Evolutionary conservation across 1,284 basidiomycete species (phyloP).

Genomic region (Tetrapyrgos nigripes): DNA sequence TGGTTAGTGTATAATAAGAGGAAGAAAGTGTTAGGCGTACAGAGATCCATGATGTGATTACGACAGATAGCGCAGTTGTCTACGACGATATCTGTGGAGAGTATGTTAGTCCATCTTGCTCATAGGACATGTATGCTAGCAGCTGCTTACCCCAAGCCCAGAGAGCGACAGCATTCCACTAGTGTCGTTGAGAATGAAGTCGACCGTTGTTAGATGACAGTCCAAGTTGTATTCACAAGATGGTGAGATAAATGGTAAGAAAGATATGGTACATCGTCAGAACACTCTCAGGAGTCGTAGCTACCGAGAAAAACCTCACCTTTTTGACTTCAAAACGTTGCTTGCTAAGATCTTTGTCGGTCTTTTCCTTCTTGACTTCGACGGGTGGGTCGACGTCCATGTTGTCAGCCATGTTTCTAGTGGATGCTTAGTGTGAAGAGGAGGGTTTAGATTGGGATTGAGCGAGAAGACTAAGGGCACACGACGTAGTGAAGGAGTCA

Average conservation of each 20-base stretch:
- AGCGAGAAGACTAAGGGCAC: too few relatives aligned
- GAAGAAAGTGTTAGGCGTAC: constrained; percentile 52
- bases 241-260: too few relatives aligned
- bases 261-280: too few relatives aligned
- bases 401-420: constrained; percentile 56
- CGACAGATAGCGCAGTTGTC: constrained; percentile 97
- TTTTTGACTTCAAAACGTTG: constrained; percentile 95
- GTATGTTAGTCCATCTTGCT: constrained; percentile 9
- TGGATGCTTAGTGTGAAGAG: neutral
- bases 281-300: too few relatives aligned
- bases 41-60: constrained; percentile 99
- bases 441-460: too few relatives aligned
- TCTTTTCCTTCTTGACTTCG: constrained; percentile 45
- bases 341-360: constrained; percentile 68
- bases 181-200: too few relatives aligned
- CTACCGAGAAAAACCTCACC: constrained; percentile 59
- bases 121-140: constrained; percentile 14
- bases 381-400: constrained; percentile 84
- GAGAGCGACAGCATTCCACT: constrained; percentile 97
- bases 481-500: too few relatives aligned
- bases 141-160: constrained; percentile 91
- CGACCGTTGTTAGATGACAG: constrained; percentile 4
- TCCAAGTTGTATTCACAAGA: constrained; percentile 6
- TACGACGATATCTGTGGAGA: constrained; percentile 83
- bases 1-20: neutral